Conservation (phyloP, 257 asterid species). For the Solanum chilense region DNA sequence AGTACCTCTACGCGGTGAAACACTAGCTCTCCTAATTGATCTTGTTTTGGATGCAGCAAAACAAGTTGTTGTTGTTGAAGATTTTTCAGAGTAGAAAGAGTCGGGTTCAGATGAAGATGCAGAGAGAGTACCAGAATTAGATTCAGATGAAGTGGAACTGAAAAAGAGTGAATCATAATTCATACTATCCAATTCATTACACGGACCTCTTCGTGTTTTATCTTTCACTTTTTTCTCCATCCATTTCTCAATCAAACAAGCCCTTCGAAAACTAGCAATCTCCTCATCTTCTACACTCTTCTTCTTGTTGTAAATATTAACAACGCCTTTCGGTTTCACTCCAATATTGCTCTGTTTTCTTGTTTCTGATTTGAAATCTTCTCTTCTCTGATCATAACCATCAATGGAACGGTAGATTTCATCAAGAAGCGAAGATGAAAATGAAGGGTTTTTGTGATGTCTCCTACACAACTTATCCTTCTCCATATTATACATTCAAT, state of each 20-base stretch:
- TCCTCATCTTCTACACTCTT: constrained; percentile 17
- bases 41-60: constrained; percentile 26
- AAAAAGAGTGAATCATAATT: constrained; percentile 41
- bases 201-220: constrained; percentile 4
- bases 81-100: constrained; percentile 22
- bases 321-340: background rate
- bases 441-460: constrained; percentile 36
- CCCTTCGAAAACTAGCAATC: constrained; percentile 15
- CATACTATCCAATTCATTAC: constrained; percentile 8
- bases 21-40: constrained; percentile 20
- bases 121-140: constrained; percentile 69
- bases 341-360: background rate
- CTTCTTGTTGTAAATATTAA: background rate
- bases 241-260: constrained; percentile 56
- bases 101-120: constrained; percentile 55
- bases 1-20: background rate
- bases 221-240: constrained; percentile 33
- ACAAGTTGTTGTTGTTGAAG: constrained; percentile 29
- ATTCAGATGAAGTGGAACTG: constrained; percentile 64
- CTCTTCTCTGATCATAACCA: constrained; percentile 16
- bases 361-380: background rate
- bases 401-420: constrained; percentile 87
- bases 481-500: constrained; percentile 29
- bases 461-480: constrained; percentile 26
- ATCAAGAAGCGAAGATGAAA: constrained; percentile 79